Base-by-base conservation (phyloP, 1,284 basidiomycete genomes). In the Kwoniella shivajii region DNA sequence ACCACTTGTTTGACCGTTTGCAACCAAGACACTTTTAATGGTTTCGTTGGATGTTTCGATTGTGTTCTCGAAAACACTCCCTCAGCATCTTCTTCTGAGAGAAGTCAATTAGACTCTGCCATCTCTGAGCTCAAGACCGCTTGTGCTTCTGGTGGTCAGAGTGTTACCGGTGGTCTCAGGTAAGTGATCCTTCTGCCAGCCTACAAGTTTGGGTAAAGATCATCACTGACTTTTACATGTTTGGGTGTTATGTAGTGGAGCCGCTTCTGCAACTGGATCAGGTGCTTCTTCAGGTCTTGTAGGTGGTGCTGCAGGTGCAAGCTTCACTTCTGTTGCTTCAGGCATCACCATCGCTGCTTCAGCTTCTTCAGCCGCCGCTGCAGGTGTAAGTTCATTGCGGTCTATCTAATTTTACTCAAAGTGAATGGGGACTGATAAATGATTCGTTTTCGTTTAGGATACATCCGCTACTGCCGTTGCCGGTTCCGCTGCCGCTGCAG, bases 1-100 rank as follows among this genome's bases (percentile, higher is more conserved):
- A 63, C 38, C 24, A 63, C 58, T 18, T 72, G 67, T 58, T 54
- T 69, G 26, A 39, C 56, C n/a, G 63, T 71, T 46, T 71, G 68
- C 49, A 39, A 65, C 51, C 42, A 63, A 31, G 42, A 33, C 56
- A 68, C 43, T 36, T 70, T 62, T 56, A 57, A 60, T 44, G 57
- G 51, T 29, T 64, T 70, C 44, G 47, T 63, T 36, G 48, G 48
- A n/a, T 68, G 64, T 50, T 57, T 68, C 39, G 57, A 60, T 26
- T 61, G 67, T 56, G 57, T 66, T 36, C 30, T 69, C 24, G 46
- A 60, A 29, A 55, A 67, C 47, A 58, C 61, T 24, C 43, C 39
- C 11, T 56, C 59, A 9, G 64, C 67, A n/a, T 48, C 64, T 34
- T 20, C 45, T 2, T 29, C 50, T 29, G 59, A 65, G 33, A 52